These are phyloP conservation scores for Candolleomyces efflorescens DNA, from an alignment of 768 basidiomycete species.

Conservation along the genomic window DNA sequence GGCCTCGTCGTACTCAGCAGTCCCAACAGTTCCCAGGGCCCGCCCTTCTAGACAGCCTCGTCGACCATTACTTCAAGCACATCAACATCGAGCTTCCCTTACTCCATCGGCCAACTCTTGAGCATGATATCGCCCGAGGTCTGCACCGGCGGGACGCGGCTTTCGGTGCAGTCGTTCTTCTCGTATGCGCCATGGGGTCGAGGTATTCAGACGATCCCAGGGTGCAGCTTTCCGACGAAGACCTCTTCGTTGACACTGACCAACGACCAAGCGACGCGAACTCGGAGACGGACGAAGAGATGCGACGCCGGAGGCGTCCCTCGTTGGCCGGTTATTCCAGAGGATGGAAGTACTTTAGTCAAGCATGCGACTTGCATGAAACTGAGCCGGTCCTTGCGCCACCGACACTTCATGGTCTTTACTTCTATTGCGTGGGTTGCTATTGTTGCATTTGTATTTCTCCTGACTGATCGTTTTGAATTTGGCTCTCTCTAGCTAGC, in stretches of 20 bases:
- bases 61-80: constrained; percentile 55
- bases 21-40: constrained; percentile 35
- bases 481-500: no score
- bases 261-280: constrained; percentile 4
- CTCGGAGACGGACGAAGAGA: not conserved
- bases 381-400: constrained; percentile 43
- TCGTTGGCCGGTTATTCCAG: constrained; percentile 30
- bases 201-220: constrained; percentile 52
- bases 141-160: constrained; percentile 42
- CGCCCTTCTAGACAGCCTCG: constrained; percentile 43
- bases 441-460: constrained; percentile 10
- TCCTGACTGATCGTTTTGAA: no score
- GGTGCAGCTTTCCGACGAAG: constrained; percentile 28
- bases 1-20: constrained; percentile 17
- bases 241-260: not conserved
- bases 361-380: constrained; percentile 51
- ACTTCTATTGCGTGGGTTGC: constrained; percentile 50
- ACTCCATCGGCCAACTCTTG: constrained; percentile 65
- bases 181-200: constrained; percentile 58
- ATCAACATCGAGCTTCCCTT: constrained; percentile 52
- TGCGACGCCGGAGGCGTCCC: constrained; percentile 1
- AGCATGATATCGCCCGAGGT: constrained; percentile 39
- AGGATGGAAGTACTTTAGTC: constrained; percentile 58
- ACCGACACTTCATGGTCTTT: constrained; percentile 65
- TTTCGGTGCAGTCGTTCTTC: constrained; percentile 55